Evolutionary conservation across 345 rosid species (phyloP).

Genomic region (Anastatica hierochuntica): DNA sequence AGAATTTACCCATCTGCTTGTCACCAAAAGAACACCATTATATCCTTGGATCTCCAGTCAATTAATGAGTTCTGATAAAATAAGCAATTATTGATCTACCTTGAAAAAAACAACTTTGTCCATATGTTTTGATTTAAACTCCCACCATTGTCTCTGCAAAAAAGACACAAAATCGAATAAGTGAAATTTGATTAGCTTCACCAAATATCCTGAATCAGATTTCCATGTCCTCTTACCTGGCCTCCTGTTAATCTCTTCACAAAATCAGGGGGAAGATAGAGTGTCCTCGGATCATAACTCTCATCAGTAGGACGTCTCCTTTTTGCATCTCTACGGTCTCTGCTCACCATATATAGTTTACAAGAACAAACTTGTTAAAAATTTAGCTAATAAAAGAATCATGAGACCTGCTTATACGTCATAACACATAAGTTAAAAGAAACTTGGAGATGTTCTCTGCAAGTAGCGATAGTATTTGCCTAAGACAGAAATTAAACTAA

Average conservation of each 20-base stretch:
- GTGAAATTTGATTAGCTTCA: constrained; percentile 4
- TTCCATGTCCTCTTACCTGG: constrained; percentile 43
- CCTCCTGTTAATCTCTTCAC: constrained; percentile 69
- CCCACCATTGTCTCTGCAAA: constrained; percentile 99
- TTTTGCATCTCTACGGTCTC: constrained; percentile 59
- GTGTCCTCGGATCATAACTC: constrained; percentile 71
- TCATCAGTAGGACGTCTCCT: constrained; percentile 61
- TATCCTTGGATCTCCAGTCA: background rate
- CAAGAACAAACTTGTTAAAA: constrained; percentile 2
- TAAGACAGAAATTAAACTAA: background rate
- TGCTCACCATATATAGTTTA: constrained; percentile 25
- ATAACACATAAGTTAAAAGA: background rate
- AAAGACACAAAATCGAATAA: constrained; percentile 11
- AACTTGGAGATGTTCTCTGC: background rate
- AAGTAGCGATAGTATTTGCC: background rate
- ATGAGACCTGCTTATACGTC: background rate
- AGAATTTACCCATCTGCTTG: constrained; percentile 93
- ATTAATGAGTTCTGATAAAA: background rate
- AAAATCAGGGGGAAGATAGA: constrained; percentile 84
- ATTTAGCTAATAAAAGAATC: background rate
- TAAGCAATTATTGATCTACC: constrained; percentile 32
- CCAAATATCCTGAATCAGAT: constrained; percentile 9
- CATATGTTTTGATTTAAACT: constrained; percentile 94
- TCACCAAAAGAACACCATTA: constrained; percentile 1
- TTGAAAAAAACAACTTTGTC: constrained; percentile 96